Conservation (phyloP, 768 basidiomycete species). For the Obba rivulosa region DNA sequence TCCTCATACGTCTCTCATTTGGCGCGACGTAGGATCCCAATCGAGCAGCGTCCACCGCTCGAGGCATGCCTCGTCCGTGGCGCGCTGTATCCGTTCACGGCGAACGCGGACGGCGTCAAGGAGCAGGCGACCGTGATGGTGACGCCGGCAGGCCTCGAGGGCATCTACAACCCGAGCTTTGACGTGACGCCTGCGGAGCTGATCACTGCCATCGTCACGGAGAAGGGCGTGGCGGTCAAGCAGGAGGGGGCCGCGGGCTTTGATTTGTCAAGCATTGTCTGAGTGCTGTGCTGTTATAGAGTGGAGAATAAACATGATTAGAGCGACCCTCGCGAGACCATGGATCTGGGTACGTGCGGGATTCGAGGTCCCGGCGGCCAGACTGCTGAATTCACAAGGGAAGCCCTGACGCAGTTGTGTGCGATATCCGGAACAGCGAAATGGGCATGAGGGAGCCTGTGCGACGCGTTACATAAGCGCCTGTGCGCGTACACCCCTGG, state of each 20-base stretch:
- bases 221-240: conserved; percentile 86
- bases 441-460: too few species aligned
- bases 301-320: too few species aligned
- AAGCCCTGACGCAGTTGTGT: too few species aligned
- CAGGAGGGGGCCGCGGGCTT: conserved; percentile 50
- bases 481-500: too few species aligned
- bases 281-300: background rate
- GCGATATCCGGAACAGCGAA: too few species aligned
- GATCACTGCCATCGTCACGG: conserved; percentile 93
- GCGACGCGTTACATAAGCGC: too few species aligned
- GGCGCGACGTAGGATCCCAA: conserved; percentile 65
- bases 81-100: conserved; percentile 52
- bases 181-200: conserved; percentile 94
- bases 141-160: conserved; percentile 52
- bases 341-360: too few species aligned
- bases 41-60: conserved; percentile 83
- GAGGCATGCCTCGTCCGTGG: conserved; percentile 91
- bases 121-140: conserved; percentile 79
- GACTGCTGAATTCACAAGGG: too few species aligned
- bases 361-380: too few species aligned
- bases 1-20: too few species aligned
- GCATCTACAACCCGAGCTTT: conserved; percentile 90
- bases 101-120: conserved; percentile 36
- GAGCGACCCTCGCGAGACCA: background rate
- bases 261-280: conserved; percentile 59